Conservation (phyloP, 768 basidiomycete species). For the Amanita phalloides region DNA sequence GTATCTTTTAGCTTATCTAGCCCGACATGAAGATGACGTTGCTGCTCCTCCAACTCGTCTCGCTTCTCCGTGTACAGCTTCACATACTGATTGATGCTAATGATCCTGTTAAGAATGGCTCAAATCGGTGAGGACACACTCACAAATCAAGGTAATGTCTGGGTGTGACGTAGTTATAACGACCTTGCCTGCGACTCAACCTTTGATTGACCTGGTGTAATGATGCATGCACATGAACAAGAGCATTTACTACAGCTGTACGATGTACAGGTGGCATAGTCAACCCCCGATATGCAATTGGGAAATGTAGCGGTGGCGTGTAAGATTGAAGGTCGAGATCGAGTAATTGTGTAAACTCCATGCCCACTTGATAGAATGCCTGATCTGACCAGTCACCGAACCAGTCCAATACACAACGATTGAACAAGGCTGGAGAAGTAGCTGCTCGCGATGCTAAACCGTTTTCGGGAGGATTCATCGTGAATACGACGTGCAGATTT, state of each 20-base stretch:
- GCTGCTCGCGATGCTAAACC: conserved; percentile 93
- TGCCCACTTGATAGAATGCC: conserved; percentile 95
- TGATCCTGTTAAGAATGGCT: conserved; percentile 7
- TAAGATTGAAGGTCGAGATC: conserved; percentile 87
- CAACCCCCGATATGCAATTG: conserved; percentile 78
- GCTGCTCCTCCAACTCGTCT: conserved; percentile 96
- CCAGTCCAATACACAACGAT: conserved; percentile 99
- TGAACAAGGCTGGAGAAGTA: conserved; percentile 96
- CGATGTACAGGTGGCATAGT: conserved; percentile 84
- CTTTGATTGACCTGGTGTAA: conserved; percentile 84
- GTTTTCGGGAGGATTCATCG: conserved; percentile 97
- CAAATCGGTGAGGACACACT: conserved; percentile 24
- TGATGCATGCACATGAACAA: conserved; percentile 87
- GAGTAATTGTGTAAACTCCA: conserved; percentile 91
- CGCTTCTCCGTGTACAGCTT: conserved; percentile 92
- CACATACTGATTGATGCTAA: conserved; percentile 94
- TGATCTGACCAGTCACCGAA: conserved; percentile 99
- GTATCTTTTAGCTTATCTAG: conserved; percentile 94
- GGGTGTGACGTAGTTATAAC: conserved; percentile 94
- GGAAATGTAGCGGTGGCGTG: conserved; percentile 73
- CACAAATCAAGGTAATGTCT: conserved; percentile 98
- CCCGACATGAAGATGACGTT: conserved; percentile 95
- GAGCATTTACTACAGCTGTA: conserved; percentile 83
- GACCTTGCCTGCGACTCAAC: conserved; percentile 86
- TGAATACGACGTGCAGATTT: conserved; percentile 97